Base-by-base conservation (phyloP, 176 grass and related monocot species). In the Areca catechu region DNA sequence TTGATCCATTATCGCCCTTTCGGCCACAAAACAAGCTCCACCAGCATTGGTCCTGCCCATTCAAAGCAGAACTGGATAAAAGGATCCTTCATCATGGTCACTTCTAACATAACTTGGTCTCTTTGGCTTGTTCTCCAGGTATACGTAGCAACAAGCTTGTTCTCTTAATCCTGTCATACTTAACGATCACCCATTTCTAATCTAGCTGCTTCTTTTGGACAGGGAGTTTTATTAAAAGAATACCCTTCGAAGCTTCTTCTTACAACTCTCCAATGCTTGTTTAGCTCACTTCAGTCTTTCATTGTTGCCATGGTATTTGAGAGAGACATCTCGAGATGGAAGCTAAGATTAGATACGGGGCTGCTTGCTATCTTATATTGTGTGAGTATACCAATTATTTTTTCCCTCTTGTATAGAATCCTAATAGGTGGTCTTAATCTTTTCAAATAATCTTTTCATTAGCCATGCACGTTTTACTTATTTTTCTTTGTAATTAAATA, bases 221-320 rank as follows among this genome's bases (percentile, higher is more conserved):
- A 79, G 79, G 79, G 71, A 0, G 65, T 72, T 5, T 24, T 95
- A 49, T 64, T 95, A 17, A 80, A 81, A 49, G 90, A 95, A 47
- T 95, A 89, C 55, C 85, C 90, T 0, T 83, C 69, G 51, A 95
- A 95, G 82, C 79, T 95, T 19, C 54, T 86, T 24, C 62, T 87
- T 2, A 95, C 76, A 20, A 27, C 68, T 66, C 0, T 80, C 17
- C 77, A 85, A 73, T 79, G 71, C 69, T 0, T 63, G 4, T 60
- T 85, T 3, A 76, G 89, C 56, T 58, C 72, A 3, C 22, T 65
- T 5, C 84, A 95, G 67, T 95, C 84, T 0, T 70, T 82, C 18
- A 4, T 77, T 3, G 63, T 89, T 3, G 81, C 89, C 5, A 28
- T 77, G 49, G 62, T 54, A 49, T 67, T 62, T 47, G 89, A 82